Percentiles rank a stretch among this genome's conserved stretches.
Evolutionary conservation across 177 flowering plant species (phyloP).

Genomic region (Vitis hybrid): DNA sequence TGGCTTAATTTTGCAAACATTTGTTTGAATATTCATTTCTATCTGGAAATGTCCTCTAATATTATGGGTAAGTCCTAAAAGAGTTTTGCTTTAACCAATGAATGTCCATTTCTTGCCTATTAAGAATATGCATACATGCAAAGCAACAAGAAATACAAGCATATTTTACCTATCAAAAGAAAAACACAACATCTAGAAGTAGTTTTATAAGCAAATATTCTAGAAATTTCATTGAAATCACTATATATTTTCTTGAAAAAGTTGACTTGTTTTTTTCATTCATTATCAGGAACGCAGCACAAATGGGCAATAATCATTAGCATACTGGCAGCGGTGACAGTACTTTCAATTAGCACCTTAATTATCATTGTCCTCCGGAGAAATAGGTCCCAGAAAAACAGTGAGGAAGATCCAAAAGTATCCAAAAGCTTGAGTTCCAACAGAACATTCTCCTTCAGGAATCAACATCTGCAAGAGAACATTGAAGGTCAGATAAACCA

Average conservation of each 20-base stretch:
- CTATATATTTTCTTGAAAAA: neutral
- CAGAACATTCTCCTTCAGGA: constrained; percentile 35
- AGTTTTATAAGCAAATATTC: neutral
- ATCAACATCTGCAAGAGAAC: constrained; percentile 25
- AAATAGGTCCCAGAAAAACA: constrained; percentile 14
- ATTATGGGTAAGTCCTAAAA: no score
- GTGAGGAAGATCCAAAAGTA: constrained; percentile 34
- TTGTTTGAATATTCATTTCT: no score
- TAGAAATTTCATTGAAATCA: neutral
- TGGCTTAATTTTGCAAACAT: no score
- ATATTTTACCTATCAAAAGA: neutral
- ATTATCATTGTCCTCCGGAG: constrained; percentile 25
- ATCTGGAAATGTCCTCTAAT: no score
- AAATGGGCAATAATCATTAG: constrained; percentile 31
- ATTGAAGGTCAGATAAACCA: constrained; percentile 36
- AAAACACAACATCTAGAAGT: no score
- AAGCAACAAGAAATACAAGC: neutral
- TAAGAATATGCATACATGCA: no score
- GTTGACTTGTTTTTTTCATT: constrained; percentile 8
- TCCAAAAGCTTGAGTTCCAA: constrained; percentile 31
- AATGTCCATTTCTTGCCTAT: no score
- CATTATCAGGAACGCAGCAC: constrained; percentile 27
- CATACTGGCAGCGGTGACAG: constrained; percentile 28
- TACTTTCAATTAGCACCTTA: constrained; percentile 29
- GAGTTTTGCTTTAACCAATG: no score